phyloP scores from a whole-genome alignment of 768 basidiomycete genomes.

The Leccinum imitatum region DNA sequence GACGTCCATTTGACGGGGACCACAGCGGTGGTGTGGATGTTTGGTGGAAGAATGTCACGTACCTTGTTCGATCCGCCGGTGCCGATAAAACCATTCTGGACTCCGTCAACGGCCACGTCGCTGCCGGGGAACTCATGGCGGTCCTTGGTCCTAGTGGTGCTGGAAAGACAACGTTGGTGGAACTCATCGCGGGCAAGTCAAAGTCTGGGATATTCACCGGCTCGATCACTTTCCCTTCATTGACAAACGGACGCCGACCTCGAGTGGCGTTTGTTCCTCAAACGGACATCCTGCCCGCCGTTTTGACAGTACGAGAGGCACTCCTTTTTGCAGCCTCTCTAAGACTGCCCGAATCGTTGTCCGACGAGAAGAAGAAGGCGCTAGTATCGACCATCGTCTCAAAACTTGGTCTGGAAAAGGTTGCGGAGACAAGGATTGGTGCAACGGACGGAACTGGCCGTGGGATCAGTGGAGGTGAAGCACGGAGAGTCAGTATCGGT shows the following conservation, averaged over 20 bases:
- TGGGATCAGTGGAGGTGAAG: conserved; percentile 91
- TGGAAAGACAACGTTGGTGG: conserved; percentile 89
- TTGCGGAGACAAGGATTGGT: conserved; percentile 70
- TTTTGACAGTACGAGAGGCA: conserved; percentile 78
- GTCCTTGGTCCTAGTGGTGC: conserved; percentile 92
- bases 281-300: conserved; percentile 77
- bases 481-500: conserved; percentile 87
- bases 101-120: conserved; percentile 64
- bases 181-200: conserved; percentile 81
- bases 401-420: conserved; percentile 71
- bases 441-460: conserved; percentile 64
- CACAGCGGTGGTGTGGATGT: conserved; percentile 57
- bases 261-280: conserved; percentile 87
- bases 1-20: conserved; percentile 37
- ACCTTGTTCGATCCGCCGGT: conserved; percentile 47
- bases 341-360: conserved; percentile 73
- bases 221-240: conserved; percentile 53
- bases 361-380: conserved; percentile 57
- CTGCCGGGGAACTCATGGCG: conserved; percentile 85
- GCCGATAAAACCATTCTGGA: conserved; percentile 65
- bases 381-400: conserved; percentile 70
- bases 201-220: conserved; percentile 75
- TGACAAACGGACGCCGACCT: conserved; percentile 36
- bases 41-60: conserved; percentile 68
- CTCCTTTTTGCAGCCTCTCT: conserved; percentile 79